Base-by-base conservation (phyloP, 208 protist species). In the Endotrypanum monterogeii region DNA sequence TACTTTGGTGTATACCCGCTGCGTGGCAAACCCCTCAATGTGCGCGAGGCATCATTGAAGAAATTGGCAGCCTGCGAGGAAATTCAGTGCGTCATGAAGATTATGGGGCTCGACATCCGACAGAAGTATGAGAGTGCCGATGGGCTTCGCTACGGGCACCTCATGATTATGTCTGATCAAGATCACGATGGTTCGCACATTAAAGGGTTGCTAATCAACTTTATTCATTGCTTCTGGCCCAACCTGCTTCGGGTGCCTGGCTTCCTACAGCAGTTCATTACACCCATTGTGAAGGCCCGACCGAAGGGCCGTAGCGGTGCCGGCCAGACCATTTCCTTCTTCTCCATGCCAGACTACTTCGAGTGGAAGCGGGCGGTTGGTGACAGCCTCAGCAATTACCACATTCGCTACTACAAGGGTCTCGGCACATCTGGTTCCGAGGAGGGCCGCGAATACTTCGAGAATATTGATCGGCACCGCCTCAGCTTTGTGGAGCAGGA, bases 121-220 rank as follows among this genome's bases (percentile, higher is more conserved):
- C 90, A 98, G 68, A 90, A 91, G 67, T 99, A 99, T 88, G 84
- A 77, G n/a, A 85, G 71, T 56, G 62, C 83, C 0, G 91, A 98
- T 39, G 76, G 80, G 28, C 88, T 99, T 48, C 94, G 99, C 66
- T 99, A 99, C 90, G 99, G 99, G 9, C 94, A 98, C 67, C 77
- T 99, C 39, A 99, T 99, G 99, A 99, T 99, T 74, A 99, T 99
- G 99, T 97, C 99, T 11, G 99, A 99, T 95, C 99, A 99, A 88
- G 99, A 99, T 95, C 94, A 99, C 83, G 99, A 99, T 82, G 99
- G 99, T 23, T 99, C 99, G 51, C 99, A 99, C 91, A 99, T 99
- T 85, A 99, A 99, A 83, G 99, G 99, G 18, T 91, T 99, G 12
- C 83, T 99, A 35, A 99, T 99, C 83, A 99, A 99, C 90, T 98